Evolutionary conservation across 345 rosid species (phyloP), one percentile per base, ranked within the genome.

Genomic region (Eucalyptus virginea): DNA sequence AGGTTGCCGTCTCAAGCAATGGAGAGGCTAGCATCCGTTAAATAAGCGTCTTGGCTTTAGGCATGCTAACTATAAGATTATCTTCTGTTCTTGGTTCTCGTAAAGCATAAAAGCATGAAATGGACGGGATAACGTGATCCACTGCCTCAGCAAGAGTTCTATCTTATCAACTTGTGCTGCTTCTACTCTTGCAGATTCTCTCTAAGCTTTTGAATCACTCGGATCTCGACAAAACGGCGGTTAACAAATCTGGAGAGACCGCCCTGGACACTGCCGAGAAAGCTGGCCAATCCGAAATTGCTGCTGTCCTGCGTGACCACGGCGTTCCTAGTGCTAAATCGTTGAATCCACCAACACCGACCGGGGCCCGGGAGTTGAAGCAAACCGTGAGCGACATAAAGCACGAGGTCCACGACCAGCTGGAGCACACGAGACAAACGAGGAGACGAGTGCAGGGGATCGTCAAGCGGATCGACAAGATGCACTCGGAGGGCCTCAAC

Each of bases 321-420:
- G 95, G 96, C 51, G 92, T 96, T 69, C 94, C 88, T 56, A 91
- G 94, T 45, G 96, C 96, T 8, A 98, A 92, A 91, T 92, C 93
- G 87, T 89, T 97, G 88, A 95, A 94, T 87, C 92, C 93, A 32
- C 91, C 83, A 49, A 88, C 91, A 40, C 49, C 90, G 69, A 91
- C 87, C 34, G 87, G 91, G 37, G 97, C 94, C 87, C 93, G 94
- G 65, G 96, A 94, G 77, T 90, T 98, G 48, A 97, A 97, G 90
- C 98, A 96, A 93, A 94, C 98, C 0, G 99, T 97, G 7, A 98
- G 98, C 56, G 99, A 98, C 86, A 97, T 98, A 80, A 96, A 96
- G 89, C 96, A 97, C 47, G 98, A 92, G 92, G 99, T 97, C 44
- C 96, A 97, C 87, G 88, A 94, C 90, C 99, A 97, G 94, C 94